Evolutionary conservation across 2,329 filamentous ascomycete species (phyloP), one percentile per base, ranked within the genome.

Genomic region (Aspergillus fijiensis): DNA sequence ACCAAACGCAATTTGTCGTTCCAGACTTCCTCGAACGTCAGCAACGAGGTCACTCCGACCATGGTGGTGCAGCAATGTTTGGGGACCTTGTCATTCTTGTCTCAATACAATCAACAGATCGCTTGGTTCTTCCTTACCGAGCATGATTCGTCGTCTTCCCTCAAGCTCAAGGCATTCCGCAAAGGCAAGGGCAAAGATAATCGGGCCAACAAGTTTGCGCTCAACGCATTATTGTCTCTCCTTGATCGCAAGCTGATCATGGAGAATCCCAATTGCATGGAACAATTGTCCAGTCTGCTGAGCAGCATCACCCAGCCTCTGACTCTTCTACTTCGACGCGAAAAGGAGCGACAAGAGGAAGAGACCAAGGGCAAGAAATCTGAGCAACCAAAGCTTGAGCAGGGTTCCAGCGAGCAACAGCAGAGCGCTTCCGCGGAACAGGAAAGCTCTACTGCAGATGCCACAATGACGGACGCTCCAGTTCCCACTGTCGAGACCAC

Each of bases 221-320:
- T 99, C 73, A 99, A 99, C 74, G 92, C 93, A 14, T 80, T 99
- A 31, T 83, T 99, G 51, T 89, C 87, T 62, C 83, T 99, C 5
- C 84, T 99, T 23, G 95, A 98, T 72, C 90, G 95, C n/a, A 91
- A 92, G 65, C 82, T 98, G 62, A 93, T 99, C 65, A 96, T 96
- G 79, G 95, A 99, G 77, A 99, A 92, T 77, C 93, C 94, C n/a
- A 84, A 88, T 6, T 94, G 96, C 59, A 98, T 99, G 93, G 94
- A 96, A 68, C 89, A 92, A 63, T 84, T 99, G 27, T 95, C 95
- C 2, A 88, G 89, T 64, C 81, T 99, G 31, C 84, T 99, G 27
- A 94, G 92, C 74, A 89, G 90, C 65, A 92, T 98, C 58, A 99
- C 95, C 0, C 84, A 89, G 59, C 95, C 95, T 11, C 82, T 99